phyloP scores from a whole-genome alignment of 1,284 basidiomycete species.

The Malassezia restricta region DNA sequence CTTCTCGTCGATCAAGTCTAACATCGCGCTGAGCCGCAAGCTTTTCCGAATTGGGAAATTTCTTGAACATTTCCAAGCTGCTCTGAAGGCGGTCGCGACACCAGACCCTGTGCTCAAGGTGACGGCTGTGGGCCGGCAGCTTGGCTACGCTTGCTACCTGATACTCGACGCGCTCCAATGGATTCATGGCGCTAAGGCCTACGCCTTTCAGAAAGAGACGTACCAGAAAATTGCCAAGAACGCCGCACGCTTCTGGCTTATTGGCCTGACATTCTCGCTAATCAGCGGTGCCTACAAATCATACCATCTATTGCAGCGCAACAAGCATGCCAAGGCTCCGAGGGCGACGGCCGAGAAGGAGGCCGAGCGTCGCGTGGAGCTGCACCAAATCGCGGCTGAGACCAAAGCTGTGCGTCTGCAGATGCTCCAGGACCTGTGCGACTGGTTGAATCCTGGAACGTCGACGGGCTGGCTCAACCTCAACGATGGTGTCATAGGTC shows the following conservation, averaged over 20 bases:
- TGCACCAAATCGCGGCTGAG: conserved; percentile 57
- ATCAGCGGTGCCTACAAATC: conserved; percentile 40
- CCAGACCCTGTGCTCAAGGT: conserved; percentile 62
- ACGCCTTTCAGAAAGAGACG: conserved; percentile 52
- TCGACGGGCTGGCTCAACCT: conserved; percentile 65
- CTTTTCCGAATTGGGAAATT: conserved; percentile 80
- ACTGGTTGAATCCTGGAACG: conserved; percentile 78
- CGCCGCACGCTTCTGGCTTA: conserved; percentile 78
- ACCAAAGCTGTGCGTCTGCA: conserved; percentile 60
- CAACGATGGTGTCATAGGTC: conserved; percentile 60
- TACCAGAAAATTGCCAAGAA: conserved; percentile 58
- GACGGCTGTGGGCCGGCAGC: conserved; percentile 68
- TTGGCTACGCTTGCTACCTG: conserved; percentile 83
- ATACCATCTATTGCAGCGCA: conserved; percentile 37
- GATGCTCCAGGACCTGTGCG: conserved; percentile 66
- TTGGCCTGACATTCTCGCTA: conserved; percentile 51
- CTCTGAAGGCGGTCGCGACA: conserved; percentile 60
- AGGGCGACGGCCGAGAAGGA: conserved; percentile 56
- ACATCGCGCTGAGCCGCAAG: conserved; percentile 48
- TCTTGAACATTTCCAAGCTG: conserved; percentile 83
- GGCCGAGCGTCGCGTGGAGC: conserved; percentile 56
- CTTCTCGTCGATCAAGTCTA: conserved; percentile 47
- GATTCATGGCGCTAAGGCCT: conserved; percentile 42
- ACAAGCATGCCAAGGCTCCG: conserved; percentile 23
- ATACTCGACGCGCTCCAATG: conserved; percentile 43